Percentiles rank a stretch among this genome's conserved stretches.
These are phyloP conservation scores for Apiotrichum porosum DNA, from an alignment of 1,284 basidiomycete genomes.

Conservation along the genomic window DNA sequence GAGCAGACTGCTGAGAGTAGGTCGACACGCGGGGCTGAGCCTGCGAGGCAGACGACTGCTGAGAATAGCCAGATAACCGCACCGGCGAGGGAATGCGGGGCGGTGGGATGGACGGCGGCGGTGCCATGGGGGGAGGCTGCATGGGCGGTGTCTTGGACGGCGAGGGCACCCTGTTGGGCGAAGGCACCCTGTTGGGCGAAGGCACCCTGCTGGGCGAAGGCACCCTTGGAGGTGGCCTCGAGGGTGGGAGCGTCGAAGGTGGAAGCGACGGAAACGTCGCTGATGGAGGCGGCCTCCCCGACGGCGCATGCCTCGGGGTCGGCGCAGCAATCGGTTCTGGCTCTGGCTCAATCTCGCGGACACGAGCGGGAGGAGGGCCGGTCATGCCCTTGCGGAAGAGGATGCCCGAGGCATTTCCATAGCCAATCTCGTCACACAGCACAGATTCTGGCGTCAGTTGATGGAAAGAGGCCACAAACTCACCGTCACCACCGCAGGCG, in stretches of 20 bases:
- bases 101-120: too few relatives aligned
- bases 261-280: not conserved
- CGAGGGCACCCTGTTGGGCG: too few relatives aligned
- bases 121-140: too few relatives aligned
- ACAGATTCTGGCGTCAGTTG: slow-evolving; percentile 65
- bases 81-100: too few relatives aligned
- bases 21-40: too few relatives aligned
- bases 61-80: too few relatives aligned
- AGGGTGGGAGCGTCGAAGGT: not conserved
- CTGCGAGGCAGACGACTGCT: too few relatives aligned
- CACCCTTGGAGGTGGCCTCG: not conserved
- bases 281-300: not conserved
- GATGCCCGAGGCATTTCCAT: slow-evolving; percentile 88
- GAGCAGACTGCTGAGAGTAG: too few relatives aligned
- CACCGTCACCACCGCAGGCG: slow-evolving; percentile 72
- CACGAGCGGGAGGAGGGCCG: slow-evolving; percentile 52
- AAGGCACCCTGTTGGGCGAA: too few relatives aligned
- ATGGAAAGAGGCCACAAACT: slow-evolving; percentile 36
- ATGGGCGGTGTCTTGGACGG: too few relatives aligned
- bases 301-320: not conserved
- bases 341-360: slow-evolving; percentile 50
- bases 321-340: not conserved
- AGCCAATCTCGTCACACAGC: slow-evolving; percentile 71
- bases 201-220: not conserved
- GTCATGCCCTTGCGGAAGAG: slow-evolving; percentile 82